Evolutionary conservation across 2,329 filamentous ascomycete species (phyloP).

Genomic region (Apiospora pterosperma): DNA sequence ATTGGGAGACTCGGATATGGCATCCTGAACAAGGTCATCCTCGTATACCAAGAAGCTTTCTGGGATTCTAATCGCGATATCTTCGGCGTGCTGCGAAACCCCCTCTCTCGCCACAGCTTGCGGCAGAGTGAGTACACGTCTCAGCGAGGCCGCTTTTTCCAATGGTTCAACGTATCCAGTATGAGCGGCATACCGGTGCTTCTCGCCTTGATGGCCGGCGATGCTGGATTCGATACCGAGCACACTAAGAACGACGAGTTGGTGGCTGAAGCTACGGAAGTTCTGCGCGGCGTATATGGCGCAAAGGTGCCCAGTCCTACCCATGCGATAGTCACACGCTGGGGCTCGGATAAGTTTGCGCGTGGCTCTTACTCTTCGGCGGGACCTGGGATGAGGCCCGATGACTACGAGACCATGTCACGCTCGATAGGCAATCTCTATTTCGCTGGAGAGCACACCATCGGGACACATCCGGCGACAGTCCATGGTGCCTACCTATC

Average conservation of each 20-base stretch:
- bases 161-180: constrained; percentile 95
- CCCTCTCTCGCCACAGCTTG: constrained; percentile 65
- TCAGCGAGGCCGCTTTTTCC: constrained; percentile 86
- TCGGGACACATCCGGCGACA: constrained; percentile 90
- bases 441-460: constrained; percentile 96
- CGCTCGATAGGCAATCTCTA: constrained; percentile 79
- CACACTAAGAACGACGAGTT: constrained; percentile 70
- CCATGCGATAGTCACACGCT: constrained; percentile 87
- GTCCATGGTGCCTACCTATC: constrained; percentile 96
- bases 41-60: constrained; percentile 86
- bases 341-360: constrained; percentile 89
- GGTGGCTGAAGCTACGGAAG: constrained; percentile 73
- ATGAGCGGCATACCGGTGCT: constrained; percentile 85
- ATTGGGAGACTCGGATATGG: constrained; percentile 88
- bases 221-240: constrained; percentile 88
- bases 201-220: constrained; percentile 91
- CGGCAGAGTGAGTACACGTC: constrained; percentile 75
- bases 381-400: constrained; percentile 73
- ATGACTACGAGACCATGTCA: constrained; percentile 93
- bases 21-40: constrained; percentile 88
- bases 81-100: constrained; percentile 83
- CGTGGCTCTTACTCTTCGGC: constrained; percentile 94
- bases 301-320: constrained; percentile 69
- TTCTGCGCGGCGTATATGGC: constrained; percentile 75
- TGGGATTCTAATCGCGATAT: constrained; percentile 91